Base-by-base conservation (phyloP, 139 green algal species). In the Protoeuglena noctilucae region DNA sequence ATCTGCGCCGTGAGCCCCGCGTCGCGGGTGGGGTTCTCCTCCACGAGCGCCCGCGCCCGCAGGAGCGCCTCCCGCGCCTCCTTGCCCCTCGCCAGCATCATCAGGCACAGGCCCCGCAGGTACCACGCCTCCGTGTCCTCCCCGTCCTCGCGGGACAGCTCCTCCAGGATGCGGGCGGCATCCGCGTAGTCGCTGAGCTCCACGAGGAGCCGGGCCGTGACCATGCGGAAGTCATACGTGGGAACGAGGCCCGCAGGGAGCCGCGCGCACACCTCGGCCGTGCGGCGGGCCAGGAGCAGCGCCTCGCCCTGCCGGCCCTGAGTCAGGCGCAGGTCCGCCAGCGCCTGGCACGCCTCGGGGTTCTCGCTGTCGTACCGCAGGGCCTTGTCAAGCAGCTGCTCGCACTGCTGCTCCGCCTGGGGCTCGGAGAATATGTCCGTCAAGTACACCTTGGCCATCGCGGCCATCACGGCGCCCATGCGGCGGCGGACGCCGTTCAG, bases 61-160 rank as follows among this genome's bases (percentile, higher is more conserved):
- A n/a, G 21, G 24, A 61, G 55, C 4, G 41, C 43, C 41, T 46
- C 25, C 43, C 34, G 41, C 30, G 30, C 31, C 14, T 16, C 24
- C 3, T 21, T 47, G 4, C 19, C 22, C 3, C 45, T 7, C 28
- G n/a, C 40, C 25, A 40, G 18, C 12, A 61, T 22, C 40, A 61
- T 51, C 41, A 43, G 53, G 41, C 41, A 53, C 21, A 61, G 21
- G 3, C 55, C 55, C 41, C 46, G 55, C 7, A 61, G 41, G 55
- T 61, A 61, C 55, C 55, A 61, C 40, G 28, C 43, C 41, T 61
- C 55, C 3, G 55, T 61, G 55, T 61, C 55, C 18, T 53, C 41
- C 3, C 24, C 55, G 40, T 61, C 55, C 55, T 61, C 55, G 7
- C 7, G 16, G 25, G 30, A 23, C 40, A 61, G 28, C 28, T 61